Evolutionary conservation across 805 yeast species (phyloP), one percentile per base, ranked within the genome.

Genomic region (Teunomyces panamensis): DNA sequence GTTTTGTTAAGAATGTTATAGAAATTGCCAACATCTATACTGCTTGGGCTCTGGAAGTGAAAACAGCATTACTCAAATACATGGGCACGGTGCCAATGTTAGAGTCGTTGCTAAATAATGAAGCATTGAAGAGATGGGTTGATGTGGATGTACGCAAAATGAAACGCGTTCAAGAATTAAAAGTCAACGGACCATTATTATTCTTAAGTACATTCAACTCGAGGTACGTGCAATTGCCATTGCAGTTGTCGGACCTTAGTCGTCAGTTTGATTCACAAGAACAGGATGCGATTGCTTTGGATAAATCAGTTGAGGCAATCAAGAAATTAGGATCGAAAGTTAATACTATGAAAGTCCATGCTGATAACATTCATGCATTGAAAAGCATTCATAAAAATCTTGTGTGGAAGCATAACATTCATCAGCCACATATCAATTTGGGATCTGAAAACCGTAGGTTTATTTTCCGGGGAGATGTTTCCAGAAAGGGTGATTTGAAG

Each of bases 401-500:
- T 16, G 60, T 69, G 2, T 84, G 86, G 80, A 81, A 78, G 55
- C 63, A 67, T 14, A 71, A 57, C 36, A 63, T 75, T 0, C 47
- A 45, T 10, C 77, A 73, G 14, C 77, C 77, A 6, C 16, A 24
- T 5, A 52, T 61, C 28, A 53, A 56, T 36, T 51, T 62, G 16
- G 54, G 50, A 3, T 81, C 85, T 28, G 70, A 72, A 10, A 76
- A 79, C 43, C 72, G 96, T 53, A 77, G 70, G 52, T 66, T 88
- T 24, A 61, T 84, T 39, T 71, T 71, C 52, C 68, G 84, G 9
- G 94, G 90, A 0, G 77, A 75, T 24, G 75, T 86, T 13, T 56
- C 69, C 2, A 73, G 85, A 47, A 81, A 84, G 49, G 81, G 88
- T 10, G 94, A 85, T 43, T 68, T 82, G 56, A 79, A 83, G 70